phyloP scores from a whole-genome alignment of 352 stramenopile genomes.

The Saprolegnia diclina region DNA sequence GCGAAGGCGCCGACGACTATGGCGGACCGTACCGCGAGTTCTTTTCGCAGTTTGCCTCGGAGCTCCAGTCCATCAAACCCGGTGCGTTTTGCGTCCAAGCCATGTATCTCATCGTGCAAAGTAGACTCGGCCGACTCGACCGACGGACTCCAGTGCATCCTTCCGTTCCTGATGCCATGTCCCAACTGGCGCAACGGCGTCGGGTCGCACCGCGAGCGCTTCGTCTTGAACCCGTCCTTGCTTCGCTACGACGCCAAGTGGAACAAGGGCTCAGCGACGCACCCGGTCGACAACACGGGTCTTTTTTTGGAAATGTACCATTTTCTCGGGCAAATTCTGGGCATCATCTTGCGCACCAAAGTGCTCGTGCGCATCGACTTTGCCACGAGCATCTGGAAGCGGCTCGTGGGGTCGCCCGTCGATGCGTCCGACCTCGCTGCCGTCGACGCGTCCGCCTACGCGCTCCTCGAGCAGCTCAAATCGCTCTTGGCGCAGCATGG shows the following conservation, averaged over 20 bases:
- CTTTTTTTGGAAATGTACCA: slow-evolving; percentile 79
- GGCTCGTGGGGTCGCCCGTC: slow-evolving; percentile 46
- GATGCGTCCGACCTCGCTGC: slow-evolving; percentile 51
- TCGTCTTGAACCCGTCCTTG: slow-evolving; percentile 61
- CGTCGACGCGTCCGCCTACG: slow-evolving; percentile 55
- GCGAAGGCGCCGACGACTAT: slow-evolving; percentile 92
- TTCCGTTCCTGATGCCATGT: slow-evolving; percentile 82
- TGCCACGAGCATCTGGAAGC: slow-evolving; percentile 64
- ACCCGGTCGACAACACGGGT: slow-evolving; percentile 43
- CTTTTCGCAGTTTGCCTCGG: slow-evolving; percentile 80
- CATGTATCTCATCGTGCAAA: not conserved
- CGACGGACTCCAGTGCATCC: slow-evolving; percentile 39
- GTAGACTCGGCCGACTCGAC: not conserved
- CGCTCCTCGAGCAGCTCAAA: slow-evolving; percentile 45
- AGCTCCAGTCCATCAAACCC: slow-evolving; percentile 34
- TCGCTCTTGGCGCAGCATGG: not conserved
- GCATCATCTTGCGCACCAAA: slow-evolving; percentile 73
- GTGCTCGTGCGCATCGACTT: slow-evolving; percentile 74
- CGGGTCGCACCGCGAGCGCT: slow-evolving; percentile 74
- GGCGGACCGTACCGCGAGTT: slow-evolving; percentile 91
- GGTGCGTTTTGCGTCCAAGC: slow-evolving; percentile 11
- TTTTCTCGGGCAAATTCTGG: slow-evolving; percentile 88
- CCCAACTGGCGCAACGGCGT: slow-evolving; percentile 83
- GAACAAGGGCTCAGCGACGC: slow-evolving; percentile 31
- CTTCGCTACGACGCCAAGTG: slow-evolving; percentile 27